These are phyloP conservation scores for Pseudisothecium myosuroides DNA, from an alignment of 225 moss, liverwort and hornwort species.

Conservation along the genomic window DNA sequence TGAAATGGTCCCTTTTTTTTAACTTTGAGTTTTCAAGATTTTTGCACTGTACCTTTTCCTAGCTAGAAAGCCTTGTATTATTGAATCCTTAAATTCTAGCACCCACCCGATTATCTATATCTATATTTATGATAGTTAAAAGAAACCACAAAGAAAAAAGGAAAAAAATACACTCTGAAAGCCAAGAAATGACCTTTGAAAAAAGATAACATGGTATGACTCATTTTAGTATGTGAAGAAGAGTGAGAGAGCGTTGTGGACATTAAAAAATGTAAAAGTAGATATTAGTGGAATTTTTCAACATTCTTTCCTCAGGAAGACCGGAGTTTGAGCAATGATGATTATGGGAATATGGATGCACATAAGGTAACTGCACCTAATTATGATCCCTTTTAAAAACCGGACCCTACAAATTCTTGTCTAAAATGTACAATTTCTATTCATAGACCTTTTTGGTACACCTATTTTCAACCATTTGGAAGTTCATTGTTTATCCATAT, in stretches of 20 bases:
- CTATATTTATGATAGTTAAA: not conserved
- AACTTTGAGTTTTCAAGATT: not conserved
- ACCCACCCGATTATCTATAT: not conserved
- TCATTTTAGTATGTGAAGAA: not conserved
- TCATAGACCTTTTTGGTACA: not conserved
- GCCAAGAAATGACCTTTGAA: not conserved
- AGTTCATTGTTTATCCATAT: not conserved
- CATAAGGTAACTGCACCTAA: rapidly evolving
- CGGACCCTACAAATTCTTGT: rapidly evolving
- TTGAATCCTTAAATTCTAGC: not conserved
- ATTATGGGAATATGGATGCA: not conserved
- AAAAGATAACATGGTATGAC: not conserved
- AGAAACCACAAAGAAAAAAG: not conserved
- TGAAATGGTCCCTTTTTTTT: not conserved
- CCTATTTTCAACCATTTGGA: not conserved
- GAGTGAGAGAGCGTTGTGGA: not conserved
- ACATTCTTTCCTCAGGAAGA: not conserved
- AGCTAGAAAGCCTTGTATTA: rapidly evolving
- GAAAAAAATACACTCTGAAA: not conserved
- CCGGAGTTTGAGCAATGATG: rapidly evolving
- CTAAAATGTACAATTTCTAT: not conserved
- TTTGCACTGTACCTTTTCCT: not conserved
- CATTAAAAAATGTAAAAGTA: not conserved
- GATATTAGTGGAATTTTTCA: not conserved
- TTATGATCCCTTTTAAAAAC: not conserved